These are phyloP conservation scores for Hymenoscyphus repandus DNA, from an alignment of 2,329 filamentous ascomycete species.

Conservation along the genomic window DNA sequence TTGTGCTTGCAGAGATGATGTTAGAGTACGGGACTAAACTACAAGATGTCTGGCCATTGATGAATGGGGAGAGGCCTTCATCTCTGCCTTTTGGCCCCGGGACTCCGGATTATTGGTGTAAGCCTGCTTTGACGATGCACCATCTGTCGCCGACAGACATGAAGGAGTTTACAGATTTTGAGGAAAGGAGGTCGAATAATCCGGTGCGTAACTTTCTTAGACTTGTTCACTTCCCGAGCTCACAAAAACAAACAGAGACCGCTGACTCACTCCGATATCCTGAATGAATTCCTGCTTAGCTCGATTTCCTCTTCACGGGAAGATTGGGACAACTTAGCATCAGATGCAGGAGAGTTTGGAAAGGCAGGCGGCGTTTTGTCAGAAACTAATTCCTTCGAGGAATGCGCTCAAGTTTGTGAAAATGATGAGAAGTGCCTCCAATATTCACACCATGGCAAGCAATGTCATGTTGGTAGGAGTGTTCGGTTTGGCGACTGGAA, in stretches of 20 bases:
- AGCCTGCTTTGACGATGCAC: slow-evolving; percentile 50
- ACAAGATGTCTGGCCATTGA: slow-evolving; percentile 45
- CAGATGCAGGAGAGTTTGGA: slow-evolving; percentile 35
- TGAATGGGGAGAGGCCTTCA: slow-evolving; percentile 50
- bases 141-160: slow-evolving; percentile 49
- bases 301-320: slow-evolving; percentile 37
- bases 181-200: slow-evolving; percentile 32
- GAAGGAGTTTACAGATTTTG: slow-evolving; percentile 45
- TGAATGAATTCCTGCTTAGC: slow-evolving; percentile 41
- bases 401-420: slow-evolving; percentile 46
- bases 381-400: slow-evolving; percentile 37
- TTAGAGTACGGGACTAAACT: slow-evolving; percentile 41
- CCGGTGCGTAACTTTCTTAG: background rate
- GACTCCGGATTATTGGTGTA: slow-evolving; percentile 41
- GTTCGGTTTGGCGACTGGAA: slow-evolving; percentile 4
- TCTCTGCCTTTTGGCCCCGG: slow-evolving; percentile 40
- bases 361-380: slow-evolving; percentile 34
- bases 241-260: slow-evolving; percentile 7
- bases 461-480: slow-evolving; percentile 8
- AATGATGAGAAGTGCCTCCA: slow-evolving; percentile 30
- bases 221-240: background rate
- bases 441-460: slow-evolving; percentile 25
- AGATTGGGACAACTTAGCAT: slow-evolving; percentile 48
- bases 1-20: slow-evolving; percentile 42
- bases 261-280: slow-evolving; percentile 41